Evolutionary conservation across 768 basidiomycete species (phyloP), one percentile per base, ranked within the genome.

Genomic region (Baorangia bicolor): DNA sequence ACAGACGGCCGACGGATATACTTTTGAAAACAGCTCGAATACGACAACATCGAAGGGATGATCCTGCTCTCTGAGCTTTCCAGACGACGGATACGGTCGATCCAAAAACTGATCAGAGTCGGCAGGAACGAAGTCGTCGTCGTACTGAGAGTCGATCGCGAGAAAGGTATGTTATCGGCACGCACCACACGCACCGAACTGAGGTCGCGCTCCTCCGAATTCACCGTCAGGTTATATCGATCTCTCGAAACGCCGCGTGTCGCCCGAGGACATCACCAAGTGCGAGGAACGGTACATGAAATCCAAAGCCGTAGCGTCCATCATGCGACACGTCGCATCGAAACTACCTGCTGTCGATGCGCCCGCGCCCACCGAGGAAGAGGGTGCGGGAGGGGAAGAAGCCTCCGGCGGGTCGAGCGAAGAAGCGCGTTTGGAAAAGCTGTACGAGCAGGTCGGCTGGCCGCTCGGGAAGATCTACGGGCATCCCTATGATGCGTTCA

Each of bases 1-100:
- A 49, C 40, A 18, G 18, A 49, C 44, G 13, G 5, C 53, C 25
- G 18, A 57, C 44, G 21, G 30, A 41, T 28, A 10, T 13, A 12
- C 23, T 18, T 8, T 27, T 12, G 33, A 28, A 43, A 16, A 44
- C 63, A 97, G 95, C 88, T 98, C 64, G 96, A 98, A 74, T 98
- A 99, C 69, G 96, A 99, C 73, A 95, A 95, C 70, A 97, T 95
- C 49, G 97, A 99, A 72, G 97, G 97, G 62, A 99, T 99, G 97
- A 99, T 99, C 63, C 76, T 98, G 13, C 86, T 99, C n/a, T 97
- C 97, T 2, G 97, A 98, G 71, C 87, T 99, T 2, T 98, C 95
- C 5, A 78, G 97, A 65, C 81, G 97, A 66, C 96, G 96, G 67
- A 99, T 99, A 66, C 76, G 96, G 63, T 95, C 92, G 8, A 97